These are phyloP conservation scores for Colletotrichum costaricense DNA, from an alignment of 2,329 filamentous ascomycete genomes.

Conservation along the genomic window DNA sequence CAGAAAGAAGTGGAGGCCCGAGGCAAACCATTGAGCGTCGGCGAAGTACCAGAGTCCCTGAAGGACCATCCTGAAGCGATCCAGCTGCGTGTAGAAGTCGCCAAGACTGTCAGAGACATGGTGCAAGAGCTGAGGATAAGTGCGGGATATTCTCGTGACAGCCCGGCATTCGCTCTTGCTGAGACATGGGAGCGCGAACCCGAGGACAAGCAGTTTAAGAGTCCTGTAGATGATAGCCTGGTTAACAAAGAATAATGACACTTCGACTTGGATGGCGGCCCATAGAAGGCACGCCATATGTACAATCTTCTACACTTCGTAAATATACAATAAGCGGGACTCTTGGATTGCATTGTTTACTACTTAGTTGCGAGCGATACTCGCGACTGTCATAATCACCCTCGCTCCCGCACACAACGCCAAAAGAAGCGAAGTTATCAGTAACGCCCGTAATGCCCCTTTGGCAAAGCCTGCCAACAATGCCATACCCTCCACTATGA, in stretches of 20 bases:
- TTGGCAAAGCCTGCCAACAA: neutral
- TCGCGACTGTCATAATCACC: neutral
- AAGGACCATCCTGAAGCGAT: constrained; percentile 80
- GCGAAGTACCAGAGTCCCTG: constrained; percentile 75
- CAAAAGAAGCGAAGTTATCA: neutral
- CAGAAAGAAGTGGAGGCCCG: constrained; percentile 51
- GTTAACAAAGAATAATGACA: constrained; percentile 43
- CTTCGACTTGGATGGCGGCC: neutral
- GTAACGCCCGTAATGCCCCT: constrained; percentile 1
- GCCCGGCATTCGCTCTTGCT: constrained; percentile 79
- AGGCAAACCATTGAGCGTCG: constrained; percentile 42
- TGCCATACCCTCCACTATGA: neutral
- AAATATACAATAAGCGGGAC: neutral
- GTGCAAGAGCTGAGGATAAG: constrained; percentile 81
- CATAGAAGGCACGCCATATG: neutral
- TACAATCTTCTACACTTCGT: neutral
- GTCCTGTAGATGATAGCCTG: constrained; percentile 64
- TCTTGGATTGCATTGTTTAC: neutral
- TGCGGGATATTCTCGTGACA: constrained; percentile 82
- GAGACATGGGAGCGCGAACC: constrained; percentile 80
- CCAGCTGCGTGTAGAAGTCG: constrained; percentile 79
- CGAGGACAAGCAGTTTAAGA: constrained; percentile 60
- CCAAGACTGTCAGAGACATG: constrained; percentile 80
- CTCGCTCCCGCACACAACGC: neutral
- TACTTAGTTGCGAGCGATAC: neutral